Conservation (phyloP, 23 red algal species). For the Rhodosorus marinus region DNA sequence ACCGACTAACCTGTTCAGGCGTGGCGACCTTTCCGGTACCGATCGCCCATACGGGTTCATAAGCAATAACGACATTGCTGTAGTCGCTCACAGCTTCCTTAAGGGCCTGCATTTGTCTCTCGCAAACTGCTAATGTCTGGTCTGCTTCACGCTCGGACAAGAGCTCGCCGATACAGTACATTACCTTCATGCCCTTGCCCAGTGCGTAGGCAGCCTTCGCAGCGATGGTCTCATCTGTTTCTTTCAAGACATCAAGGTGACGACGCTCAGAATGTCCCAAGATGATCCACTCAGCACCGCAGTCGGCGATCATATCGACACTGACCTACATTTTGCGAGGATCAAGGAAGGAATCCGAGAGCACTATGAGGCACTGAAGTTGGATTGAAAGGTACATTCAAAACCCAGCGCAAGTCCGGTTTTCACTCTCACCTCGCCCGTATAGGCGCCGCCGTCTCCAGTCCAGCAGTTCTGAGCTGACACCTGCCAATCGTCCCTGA, state of each 20-base stretch:
- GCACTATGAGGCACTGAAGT: too few relatives aligned
- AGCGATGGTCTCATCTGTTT: conserved; percentile 47
- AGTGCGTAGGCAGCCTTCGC: conserved; percentile 63
- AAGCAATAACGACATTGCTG: conserved; percentile 74
- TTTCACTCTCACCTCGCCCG: too few relatives aligned
- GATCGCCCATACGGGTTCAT: conserved; percentile 94
- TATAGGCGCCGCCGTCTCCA: conserved; percentile 53
- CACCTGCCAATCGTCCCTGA: conserved; percentile 43
- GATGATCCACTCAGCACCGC: conserved; percentile 37
- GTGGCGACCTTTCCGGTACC: conserved; percentile 91
- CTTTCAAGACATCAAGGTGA: conserved; percentile 25
- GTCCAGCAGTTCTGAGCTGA: conserved; percentile 58
- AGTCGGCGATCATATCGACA: conserved; percentile 75
- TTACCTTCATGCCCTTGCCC: conserved; percentile 46
- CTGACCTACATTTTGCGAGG: too few relatives aligned
- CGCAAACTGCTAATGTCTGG: conserved; percentile 44
- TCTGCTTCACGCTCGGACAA: conserved; percentile 64
- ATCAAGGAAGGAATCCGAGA: too few relatives aligned
- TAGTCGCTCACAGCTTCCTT: conserved; percentile 35
- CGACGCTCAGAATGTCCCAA: conserved; percentile 69
- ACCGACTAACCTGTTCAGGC: too few relatives aligned
- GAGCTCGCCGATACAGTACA: conserved; percentile 75
- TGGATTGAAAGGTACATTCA: too few relatives aligned
- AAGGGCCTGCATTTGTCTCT: conserved; percentile 59
- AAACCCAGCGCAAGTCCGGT: too few relatives aligned